These are phyloP conservation scores for Paramecium sexaurelia DNA, from an alignment of 73 alveolate genomes.

Conservation along the genomic window DNA sequence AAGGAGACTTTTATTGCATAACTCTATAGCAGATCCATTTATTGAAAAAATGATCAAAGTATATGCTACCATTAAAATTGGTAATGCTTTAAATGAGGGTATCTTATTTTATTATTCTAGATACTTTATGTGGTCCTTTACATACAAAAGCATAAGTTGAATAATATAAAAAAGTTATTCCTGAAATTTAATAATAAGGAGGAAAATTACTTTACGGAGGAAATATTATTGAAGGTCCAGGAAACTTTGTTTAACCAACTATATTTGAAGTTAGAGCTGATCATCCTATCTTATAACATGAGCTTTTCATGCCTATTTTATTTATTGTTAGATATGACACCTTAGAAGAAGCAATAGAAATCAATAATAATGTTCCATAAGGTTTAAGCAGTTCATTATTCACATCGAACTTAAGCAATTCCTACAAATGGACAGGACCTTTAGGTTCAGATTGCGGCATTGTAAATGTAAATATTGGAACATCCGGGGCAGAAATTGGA, in stretches of 20 bases:
- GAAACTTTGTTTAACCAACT: constrained; percentile 89
- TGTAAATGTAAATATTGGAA: constrained; percentile 91
- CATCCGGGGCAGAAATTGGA: constrained; percentile 96
- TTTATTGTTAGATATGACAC: constrained; percentile 80
- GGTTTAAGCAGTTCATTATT: constrained; percentile 86
- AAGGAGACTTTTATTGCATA: constrained; percentile 74
- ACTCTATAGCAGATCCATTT: constrained; percentile 57
- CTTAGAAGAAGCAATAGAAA: constrained; percentile 86
- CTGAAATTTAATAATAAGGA: constrained; percentile 81
- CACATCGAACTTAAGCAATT: constrained; percentile 82
- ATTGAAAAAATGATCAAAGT: constrained; percentile 71
- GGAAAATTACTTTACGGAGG: constrained; percentile 90
- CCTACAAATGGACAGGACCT: constrained; percentile 77
- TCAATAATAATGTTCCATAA: constrained; percentile 88
- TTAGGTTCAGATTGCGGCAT: constrained; percentile 91
- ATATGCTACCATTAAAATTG: constrained; percentile 72
- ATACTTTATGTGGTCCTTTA: constrained; percentile 88
- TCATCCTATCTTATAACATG: constrained; percentile 81
- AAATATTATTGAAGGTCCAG: constrained; percentile 77
- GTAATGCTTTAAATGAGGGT: constrained; percentile 80
- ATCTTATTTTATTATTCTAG: not conserved
- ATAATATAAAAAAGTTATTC: constrained; percentile 74
- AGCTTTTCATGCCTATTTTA: constrained; percentile 84
- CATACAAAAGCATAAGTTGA: constrained; percentile 82
- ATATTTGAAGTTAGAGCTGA: constrained; percentile 78